A percentile compares a stretch with the other conserved stretches of the same genome.
These are phyloP conservation scores for Diversispora eburnea DNA, from an alignment of 192 early-diverging fungal species.

Conservation along the genomic window DNA sequence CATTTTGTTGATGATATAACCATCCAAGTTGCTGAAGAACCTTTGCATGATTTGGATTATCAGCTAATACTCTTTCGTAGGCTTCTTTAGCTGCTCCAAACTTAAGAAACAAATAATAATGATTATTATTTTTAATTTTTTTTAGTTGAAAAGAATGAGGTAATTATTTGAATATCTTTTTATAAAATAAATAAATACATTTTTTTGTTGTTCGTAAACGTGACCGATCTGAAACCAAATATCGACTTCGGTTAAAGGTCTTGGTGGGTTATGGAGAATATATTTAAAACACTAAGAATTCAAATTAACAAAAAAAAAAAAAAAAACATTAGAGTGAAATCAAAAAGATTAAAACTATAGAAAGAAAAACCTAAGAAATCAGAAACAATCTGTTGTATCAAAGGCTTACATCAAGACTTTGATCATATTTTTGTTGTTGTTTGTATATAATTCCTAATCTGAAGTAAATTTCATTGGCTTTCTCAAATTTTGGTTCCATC, in stretches of 20 bases:
- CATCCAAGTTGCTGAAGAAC: conserved; percentile 95
- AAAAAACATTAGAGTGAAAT: neutral
- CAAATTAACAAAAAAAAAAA: neutral
- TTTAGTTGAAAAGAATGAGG: conserved; percentile 5
- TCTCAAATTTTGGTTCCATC: conserved; percentile 95
- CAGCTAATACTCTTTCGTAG: conserved; percentile 86
- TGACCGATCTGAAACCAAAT: conserved; percentile 99
- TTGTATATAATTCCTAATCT: conserved; percentile 98
- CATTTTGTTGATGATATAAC: conserved; percentile 88
- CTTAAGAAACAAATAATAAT: conserved; percentile 30
- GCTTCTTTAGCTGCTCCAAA: conserved; percentile 75
- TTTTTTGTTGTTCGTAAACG: conserved; percentile 92
- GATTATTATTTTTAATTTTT: neutral
- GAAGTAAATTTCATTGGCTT: conserved; percentile 97
- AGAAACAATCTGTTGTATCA: neutral
- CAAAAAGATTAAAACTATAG: neutral
- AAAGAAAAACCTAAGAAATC: neutral
- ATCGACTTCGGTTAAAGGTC: conserved; percentile 90
- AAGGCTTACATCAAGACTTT: conserved; percentile 57
- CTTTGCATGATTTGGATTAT: conserved; percentile 91
- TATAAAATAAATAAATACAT: conserved; percentile 46
- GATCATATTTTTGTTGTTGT: conserved; percentile 74
- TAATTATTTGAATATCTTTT: neutral
- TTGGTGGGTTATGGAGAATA: conserved; percentile 83
- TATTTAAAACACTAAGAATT: conserved; percentile 78